phyloP scores from a whole-genome alignment of 129 eudicot genomes.

The Tagetes erecta region DNA sequence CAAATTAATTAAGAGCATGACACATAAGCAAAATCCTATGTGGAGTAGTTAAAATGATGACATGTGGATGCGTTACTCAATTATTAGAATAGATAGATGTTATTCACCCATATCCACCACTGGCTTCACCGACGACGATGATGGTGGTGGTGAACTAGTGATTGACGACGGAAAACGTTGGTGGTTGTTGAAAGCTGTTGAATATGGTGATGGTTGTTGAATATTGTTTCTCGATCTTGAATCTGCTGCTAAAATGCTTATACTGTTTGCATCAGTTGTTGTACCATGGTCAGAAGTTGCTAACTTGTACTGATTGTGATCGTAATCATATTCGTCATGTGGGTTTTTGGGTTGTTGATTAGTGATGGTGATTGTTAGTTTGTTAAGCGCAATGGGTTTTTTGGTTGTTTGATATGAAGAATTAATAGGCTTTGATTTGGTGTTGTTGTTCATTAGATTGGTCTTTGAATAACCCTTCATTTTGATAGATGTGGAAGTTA shows the following conservation, averaged over 20 bases:
- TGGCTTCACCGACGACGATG: no score
- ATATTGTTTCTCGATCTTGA: constrained; percentile 45
- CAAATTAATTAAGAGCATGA: no score
- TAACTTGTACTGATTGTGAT: constrained; percentile 25
- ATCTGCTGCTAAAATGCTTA: constrained; percentile 22
- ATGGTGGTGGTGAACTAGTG: no score
- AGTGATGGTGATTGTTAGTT: constrained; percentile 25
- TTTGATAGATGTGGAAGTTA: neutral
- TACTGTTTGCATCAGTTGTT: constrained; percentile 20
- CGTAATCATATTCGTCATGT: constrained; percentile 4
- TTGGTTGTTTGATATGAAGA: constrained; percentile 42
- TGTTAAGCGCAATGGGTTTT: constrained; percentile 26
- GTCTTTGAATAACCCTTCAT: constrained; percentile 67
- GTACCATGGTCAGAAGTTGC: constrained; percentile 32
- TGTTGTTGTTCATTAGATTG: constrained; percentile 36
- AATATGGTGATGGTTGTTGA: no score
- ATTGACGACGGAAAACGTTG: no score
- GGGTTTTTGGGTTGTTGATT: constrained; percentile 23
- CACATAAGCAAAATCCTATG: no score
- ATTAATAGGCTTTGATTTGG: constrained; percentile 54
- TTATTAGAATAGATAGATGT: no score
- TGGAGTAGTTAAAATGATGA: no score
- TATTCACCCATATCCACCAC: no score
- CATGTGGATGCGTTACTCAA: no score
- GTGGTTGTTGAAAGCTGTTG: no score